Conservation (phyloP, 2,329 filamentous ascomycete genomes). For the Diplodia intermedia region DNA sequence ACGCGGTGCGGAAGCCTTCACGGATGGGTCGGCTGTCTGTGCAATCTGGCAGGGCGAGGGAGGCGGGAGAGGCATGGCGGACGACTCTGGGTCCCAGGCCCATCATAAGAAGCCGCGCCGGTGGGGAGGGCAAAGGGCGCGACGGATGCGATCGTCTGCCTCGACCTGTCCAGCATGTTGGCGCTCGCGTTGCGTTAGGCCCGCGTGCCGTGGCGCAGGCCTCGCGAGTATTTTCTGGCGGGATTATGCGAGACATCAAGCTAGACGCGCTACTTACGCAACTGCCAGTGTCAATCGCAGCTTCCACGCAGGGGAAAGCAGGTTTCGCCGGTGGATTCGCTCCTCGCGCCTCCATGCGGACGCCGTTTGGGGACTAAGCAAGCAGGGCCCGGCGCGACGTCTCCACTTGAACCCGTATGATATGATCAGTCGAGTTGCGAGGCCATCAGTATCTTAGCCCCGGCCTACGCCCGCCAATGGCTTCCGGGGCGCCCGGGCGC, state of each 20-base stretch:
- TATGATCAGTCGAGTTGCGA: not conserved
- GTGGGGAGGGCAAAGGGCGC: constrained; percentile 9
- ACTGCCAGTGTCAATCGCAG: constrained; percentile 18
- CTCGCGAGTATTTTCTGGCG: constrained; percentile 12
- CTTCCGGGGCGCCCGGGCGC: constrained; percentile 8
- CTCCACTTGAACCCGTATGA: constrained; percentile 1
- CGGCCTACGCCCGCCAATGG: not conserved
- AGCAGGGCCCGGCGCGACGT: constrained; percentile 8
- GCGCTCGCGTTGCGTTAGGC: constrained; percentile 16
- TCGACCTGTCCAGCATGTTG: constrained; percentile 16
- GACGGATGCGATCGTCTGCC: constrained; percentile 17
- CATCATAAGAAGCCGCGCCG: constrained; percentile 16
- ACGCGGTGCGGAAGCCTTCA: constrained; percentile 16
- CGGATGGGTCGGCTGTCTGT: constrained; percentile 22
- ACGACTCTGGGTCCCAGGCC: constrained; percentile 3
- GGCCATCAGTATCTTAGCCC: not conserved
- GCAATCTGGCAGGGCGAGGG: constrained; percentile 8
- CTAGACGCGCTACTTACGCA: constrained; percentile 26
- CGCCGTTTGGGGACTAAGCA: not conserved
- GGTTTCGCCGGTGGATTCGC: constrained; percentile 14
- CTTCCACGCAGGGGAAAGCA: constrained; percentile 8
- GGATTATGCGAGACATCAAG: constrained; percentile 26
- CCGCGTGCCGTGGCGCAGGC: constrained; percentile 16
- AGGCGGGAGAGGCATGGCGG: not conserved
- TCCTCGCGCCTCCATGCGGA: not conserved